Base-by-base conservation (phyloP, 2,329 filamentous ascomycete species). In the Xylaria arbuscula region DNA sequence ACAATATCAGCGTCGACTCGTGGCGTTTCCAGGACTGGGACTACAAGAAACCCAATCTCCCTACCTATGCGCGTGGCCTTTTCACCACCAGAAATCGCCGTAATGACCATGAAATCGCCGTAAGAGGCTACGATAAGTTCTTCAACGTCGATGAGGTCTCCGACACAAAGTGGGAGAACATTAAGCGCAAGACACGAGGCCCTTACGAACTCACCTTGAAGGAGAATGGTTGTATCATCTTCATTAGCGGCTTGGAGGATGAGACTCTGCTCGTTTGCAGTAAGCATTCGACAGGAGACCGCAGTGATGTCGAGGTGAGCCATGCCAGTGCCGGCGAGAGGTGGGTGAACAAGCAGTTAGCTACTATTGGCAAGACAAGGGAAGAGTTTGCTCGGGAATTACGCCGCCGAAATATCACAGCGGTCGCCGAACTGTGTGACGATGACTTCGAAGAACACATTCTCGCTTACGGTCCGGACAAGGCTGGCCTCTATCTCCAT, bases 161-260 rank as follows among this genome's bases (percentile, higher is more conserved):
- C 55, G 89, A 92, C 72, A 99, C 96, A 3, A 87, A 90, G 75
- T 99, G 96, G 96, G 80, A 84, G 17, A 92, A 91, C 76, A 93
- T 99, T 68, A 85, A 91, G 77, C 81, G 81, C 34, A 86, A 92
- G 64, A 98, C 96, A 0, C 83, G 88, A 71, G 94, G 93, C 0
- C 96, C 96, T 0, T 99, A 98, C 75, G 96, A 99, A 81, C 83
- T 99, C 64, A 98, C 94, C 66, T 89, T 98, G 61, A 99, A 99
- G 82, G 96, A 99, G 81, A 99, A 99, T 76, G 96, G 96, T n/a
- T 99, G 96, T 80, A 99, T 99, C 80, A 98, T 99, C 74, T 99
- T 99, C 83, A 90, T 99, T 53, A 91, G 94, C 17, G 96, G 94
- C 15, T 85, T 99, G 24, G 93, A 97, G 76, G 94, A 98, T 75